phyloP scores from a whole-genome alignment of 108 stramenopile genomes.

The Cyclostephanos invisitatus region DNA sequence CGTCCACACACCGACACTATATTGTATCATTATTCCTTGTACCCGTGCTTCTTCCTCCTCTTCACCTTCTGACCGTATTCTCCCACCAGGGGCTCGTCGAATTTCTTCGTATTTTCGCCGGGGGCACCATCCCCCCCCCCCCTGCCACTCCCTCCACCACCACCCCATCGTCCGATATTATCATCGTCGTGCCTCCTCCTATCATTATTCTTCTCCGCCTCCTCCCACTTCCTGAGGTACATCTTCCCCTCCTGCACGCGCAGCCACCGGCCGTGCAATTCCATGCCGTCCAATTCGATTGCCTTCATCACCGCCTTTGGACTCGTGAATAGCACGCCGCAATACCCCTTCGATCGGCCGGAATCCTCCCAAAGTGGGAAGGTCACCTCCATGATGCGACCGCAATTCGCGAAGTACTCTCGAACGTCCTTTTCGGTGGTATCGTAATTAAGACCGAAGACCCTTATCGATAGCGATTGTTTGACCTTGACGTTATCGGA shows the following conservation, averaged over 20 bases:
- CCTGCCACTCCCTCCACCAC: neutral
- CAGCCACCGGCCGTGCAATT: conserved; percentile 70
- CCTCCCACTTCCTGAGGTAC: conserved; percentile 63
- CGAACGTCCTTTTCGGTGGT: conserved; percentile 69
- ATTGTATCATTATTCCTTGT: neutral
- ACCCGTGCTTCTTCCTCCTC: conserved; percentile 52
- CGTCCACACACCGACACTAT: neutral
- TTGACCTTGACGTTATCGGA: neutral
- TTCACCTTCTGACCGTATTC: conserved; percentile 58
- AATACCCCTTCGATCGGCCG: conserved; percentile 77
- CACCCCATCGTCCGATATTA: neutral
- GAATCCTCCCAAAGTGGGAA: conserved; percentile 82
- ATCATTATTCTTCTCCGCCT: conserved; percentile 51
- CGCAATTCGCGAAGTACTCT: conserved; percentile 58
- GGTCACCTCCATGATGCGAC: conserved; percentile 58
- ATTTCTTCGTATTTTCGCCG: neutral
- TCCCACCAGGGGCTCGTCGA: conserved; percentile 30
- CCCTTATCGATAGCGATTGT: conserved; percentile 8
- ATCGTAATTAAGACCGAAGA: conserved; percentile 82
- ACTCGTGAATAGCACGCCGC: conserved; percentile 67
- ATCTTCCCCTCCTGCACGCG: conserved; percentile 74
- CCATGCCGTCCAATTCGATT: conserved; percentile 52
- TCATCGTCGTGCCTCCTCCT: conserved; percentile 46
- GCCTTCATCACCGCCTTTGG: conserved; percentile 76
- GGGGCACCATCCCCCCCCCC: neutral